Evolutionary conservation across 2,329 filamentous ascomycete genomes (phyloP), one percentile per base, ranked within the genome.

Genomic region (Diplodia seriata): DNA sequence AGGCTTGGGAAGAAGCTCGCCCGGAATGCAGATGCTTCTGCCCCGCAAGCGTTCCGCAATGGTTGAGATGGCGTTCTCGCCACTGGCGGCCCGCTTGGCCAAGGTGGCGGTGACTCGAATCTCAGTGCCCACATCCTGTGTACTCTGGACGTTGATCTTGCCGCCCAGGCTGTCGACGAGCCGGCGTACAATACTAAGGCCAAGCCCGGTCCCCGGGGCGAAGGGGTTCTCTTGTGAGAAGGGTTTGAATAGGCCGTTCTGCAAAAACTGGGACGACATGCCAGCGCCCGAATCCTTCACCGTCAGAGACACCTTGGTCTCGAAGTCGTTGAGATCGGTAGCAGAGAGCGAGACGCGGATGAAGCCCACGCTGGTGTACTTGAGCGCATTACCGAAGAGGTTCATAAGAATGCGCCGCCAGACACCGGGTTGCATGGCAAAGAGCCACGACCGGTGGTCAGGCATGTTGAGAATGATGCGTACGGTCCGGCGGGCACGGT

Each of bases 301-400:
- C 1, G 74, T 76, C 20, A 76, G 78, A 71, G 3, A 73, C 70
- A 55, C 15, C 18, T 26, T 23, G 12, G 31, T 36, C 11, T 43
- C 9, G 0, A 8, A 15, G 1, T 43, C 49, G 8, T 23, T n/a
- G 0, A 47, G 14, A 11, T 66, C 63, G 23, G 15, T n/a, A 0
- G 50, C 40, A 6, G 15, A 23, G 3, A 66, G 38, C 11, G 63
- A 31, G n/a, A 55, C 31, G 11, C n/a, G 33, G 14, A 66, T 15
- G 20, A 66, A 56, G 15, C 63, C 63, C 1, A 12, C 4, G 14
- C 26, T 4, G 0, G 86, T 89, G 68, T 88, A 90, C 73, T 89
- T 90, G 72, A 89, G 79, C 0, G 87, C 83, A 71, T 89, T 89
- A 9, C 85, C 85, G 54, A 89, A 85, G 0, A 89, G 71, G 68